Evolutionary conservation across 257 asterid species (phyloP), one percentile per base, ranked within the genome.

Genomic region (Solanum bulbocastanum): DNA sequence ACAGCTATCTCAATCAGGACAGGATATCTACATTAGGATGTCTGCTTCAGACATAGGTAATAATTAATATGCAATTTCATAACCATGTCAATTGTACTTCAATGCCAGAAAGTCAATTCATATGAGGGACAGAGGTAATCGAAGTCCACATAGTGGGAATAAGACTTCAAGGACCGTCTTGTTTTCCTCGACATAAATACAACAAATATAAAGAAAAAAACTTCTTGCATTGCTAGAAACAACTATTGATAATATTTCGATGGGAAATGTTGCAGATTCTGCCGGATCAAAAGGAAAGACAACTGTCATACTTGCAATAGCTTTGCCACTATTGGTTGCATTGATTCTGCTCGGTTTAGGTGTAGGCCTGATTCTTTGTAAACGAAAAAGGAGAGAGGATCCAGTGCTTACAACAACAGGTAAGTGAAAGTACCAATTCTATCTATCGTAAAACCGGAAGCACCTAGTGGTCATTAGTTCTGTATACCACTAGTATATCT

Each of bases 1-100:
- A 83, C 72, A 84, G 79, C 22, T 89, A 8, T 1, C 83, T 35
- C 1, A 3, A 30, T 90, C 83, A 42, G 91, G 92, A 25, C 88
- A 91, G 68, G 90, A 90, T 58, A 65, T 91, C 23, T 90, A 86
- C 79, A 87, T 91, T 33, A 79, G 92, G 75, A 49, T 91, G 90
- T 87, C 91, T 10, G 62, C 89, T 75, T 87, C 91, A 5, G 91
- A 87, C 16, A 69, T 83, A 69, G 92, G 93, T 90, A 86, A 39
- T 42, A 23, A 18, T 18, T 52, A 18, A 8, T 7, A 56, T n/a
- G 66, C 25, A 1, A 73, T 2, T 35, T 35, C n/a, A 52, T 56
- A 20, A 22, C n/a, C 25, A 56, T 56, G 65, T 56, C n/a, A 56
- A 56, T 56, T 56, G 11, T 56, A 20, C 65, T 56, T 56, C 65